A percentile compares a stretch with the other conserved stretches of the same genome.
Evolutionary conservation across 805 yeast genomes (phyloP).

Genomic region (Lipomyces orientalis): DNA sequence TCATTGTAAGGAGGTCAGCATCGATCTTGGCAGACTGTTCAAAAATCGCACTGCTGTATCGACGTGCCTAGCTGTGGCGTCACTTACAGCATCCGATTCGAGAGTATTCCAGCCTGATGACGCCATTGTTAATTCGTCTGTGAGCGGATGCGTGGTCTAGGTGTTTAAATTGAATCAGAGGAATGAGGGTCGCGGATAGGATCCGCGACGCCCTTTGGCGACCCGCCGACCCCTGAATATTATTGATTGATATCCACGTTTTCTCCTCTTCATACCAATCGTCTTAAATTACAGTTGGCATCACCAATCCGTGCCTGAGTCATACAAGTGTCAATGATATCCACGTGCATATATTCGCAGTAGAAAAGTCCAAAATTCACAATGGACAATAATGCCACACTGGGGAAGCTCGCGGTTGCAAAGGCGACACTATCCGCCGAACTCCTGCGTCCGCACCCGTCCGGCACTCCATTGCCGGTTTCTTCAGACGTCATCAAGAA

Average conservation of each 20-base stretch:
- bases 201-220: too few relatives aligned
- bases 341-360: neutral
- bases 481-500: slow-evolving; percentile 18
- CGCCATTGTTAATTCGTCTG: slow-evolving; percentile 7
- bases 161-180: neutral
- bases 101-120: slow-evolving; percentile 63
- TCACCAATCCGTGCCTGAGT: neutral
- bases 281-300: neutral
- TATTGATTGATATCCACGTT: neutral
- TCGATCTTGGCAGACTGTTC: neutral
- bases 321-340: neutral
- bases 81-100: slow-evolving; percentile 63
- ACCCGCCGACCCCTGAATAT: neutral
- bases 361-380: neutral
- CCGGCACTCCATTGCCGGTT: slow-evolving; percentile 2
- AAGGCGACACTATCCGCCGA: slow-evolving; percentile 33
- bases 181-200: too few relatives aligned
- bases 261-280: neutral
- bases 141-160: neutral
- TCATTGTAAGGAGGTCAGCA: neutral
- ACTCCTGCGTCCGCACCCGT: slow-evolving; percentile 19
- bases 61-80: neutral
- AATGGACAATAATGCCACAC: slow-evolving; percentile 3
- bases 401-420: slow-evolving; percentile 26
- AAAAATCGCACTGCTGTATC: neutral